These are phyloP conservation scores for Millerozyma miso DNA, from an alignment of 805 yeast species.

Conservation along the genomic window DNA sequence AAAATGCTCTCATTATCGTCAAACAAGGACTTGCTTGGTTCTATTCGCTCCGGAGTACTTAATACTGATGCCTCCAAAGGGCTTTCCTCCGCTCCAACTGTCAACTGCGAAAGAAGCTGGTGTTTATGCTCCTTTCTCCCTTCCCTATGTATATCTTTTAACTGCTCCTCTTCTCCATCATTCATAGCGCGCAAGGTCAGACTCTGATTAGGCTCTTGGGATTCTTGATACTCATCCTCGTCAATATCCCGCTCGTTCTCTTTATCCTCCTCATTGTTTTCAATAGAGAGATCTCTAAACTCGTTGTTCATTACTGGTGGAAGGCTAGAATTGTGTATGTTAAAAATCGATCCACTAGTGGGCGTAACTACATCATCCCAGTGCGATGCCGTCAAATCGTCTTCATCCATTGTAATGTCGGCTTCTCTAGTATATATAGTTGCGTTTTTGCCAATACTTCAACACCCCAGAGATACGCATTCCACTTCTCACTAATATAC, in stretches of 20 bases:
- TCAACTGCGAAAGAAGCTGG: conserved; percentile 40
- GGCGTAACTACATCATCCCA: conserved; percentile 59
- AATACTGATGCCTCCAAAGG: conserved; percentile 36
- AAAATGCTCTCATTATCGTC: conserved; percentile 30
- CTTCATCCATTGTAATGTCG: conserved; percentile 35
- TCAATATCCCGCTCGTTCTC: conserved; percentile 13
- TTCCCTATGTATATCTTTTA: conserved; percentile 31
- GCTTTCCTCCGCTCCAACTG: conserved; percentile 27
- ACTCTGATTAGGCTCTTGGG: neutral
- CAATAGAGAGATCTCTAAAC: conserved; percentile 16
- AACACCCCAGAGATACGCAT: neutral
- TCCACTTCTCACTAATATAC: neutral
- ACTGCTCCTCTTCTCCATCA: conserved; percentile 17
- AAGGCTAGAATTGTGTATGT: conserved; percentile 5
- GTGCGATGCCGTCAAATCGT: conserved; percentile 50
- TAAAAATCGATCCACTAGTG: conserved; percentile 18
- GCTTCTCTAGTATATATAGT: neutral
- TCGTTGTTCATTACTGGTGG: conserved; percentile 13
- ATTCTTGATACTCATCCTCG: neutral
- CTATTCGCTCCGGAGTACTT: conserved; percentile 13
- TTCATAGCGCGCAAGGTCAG: neutral
- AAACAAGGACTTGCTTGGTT: conserved; percentile 26
- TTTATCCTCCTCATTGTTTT: conserved; percentile 10
- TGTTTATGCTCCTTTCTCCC: conserved; percentile 26
- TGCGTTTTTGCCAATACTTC: neutral